These are phyloP conservation scores for Antrodiella citrinella DNA, from an alignment of 768 basidiomycete species.

Conservation along the genomic window DNA sequence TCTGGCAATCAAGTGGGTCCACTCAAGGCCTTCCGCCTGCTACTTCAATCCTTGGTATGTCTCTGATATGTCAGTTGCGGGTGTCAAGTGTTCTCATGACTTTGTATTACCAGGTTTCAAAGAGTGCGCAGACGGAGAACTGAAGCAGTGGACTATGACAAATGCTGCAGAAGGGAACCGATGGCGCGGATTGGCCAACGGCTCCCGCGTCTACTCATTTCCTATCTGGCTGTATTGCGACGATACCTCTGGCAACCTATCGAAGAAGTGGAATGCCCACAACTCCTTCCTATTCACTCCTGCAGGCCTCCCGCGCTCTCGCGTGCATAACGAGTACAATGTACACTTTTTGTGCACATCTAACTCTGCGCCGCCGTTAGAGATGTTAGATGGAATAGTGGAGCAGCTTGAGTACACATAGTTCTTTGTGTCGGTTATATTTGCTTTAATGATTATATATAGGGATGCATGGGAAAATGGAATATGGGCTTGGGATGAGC, in stretches of 20 bases:
- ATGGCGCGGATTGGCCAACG: slow-evolving; percentile 4
- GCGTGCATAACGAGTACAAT: slow-evolving; percentile 25
- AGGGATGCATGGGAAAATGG: too few relatives aligned
- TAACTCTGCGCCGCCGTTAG: slow-evolving; percentile 30
- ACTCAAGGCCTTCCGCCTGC: too few relatives aligned
- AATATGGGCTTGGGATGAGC: too few relatives aligned
- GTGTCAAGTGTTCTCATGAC: too few relatives aligned
- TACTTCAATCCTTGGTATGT: too few relatives aligned
- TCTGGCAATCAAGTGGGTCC: too few relatives aligned
- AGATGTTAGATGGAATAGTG: slow-evolving; percentile 30
- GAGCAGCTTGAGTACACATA: slow-evolving; percentile 24
- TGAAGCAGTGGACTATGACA: slow-evolving; percentile 2
- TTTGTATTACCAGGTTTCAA: too few relatives aligned
- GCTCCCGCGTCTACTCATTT: slow-evolving; percentile 21
- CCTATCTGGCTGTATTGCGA: slow-evolving; percentile 36
- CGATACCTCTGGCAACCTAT: slow-evolving; percentile 35
- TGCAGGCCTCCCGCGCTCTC: slow-evolving; percentile 26
- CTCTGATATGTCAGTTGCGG: too few relatives aligned
- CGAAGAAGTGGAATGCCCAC: slow-evolving; percentile 41
- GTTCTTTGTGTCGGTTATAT: not conserved
- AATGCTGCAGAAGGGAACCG: slow-evolving; percentile 3
- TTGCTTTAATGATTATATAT: too few relatives aligned
- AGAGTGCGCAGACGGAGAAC: not conserved
- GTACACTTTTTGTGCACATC: slow-evolving; percentile 34
- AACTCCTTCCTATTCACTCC: slow-evolving; percentile 29